Conservation (phyloP, 2,329 filamentous ascomycete species). For the Escovopsis sp. region DNA sequence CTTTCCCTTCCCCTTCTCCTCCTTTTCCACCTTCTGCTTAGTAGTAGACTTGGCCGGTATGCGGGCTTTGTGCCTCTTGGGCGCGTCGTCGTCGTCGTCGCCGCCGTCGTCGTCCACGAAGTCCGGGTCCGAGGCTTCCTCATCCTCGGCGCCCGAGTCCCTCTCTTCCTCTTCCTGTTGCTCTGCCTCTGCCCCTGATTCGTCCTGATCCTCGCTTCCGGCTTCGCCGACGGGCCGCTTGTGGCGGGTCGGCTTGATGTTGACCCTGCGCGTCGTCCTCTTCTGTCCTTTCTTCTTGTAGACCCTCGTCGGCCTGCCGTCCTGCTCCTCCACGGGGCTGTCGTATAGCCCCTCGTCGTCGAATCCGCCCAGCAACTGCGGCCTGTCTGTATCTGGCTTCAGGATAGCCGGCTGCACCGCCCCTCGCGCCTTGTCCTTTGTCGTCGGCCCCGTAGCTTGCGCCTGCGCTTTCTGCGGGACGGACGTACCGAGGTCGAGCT, state of each 20-base stretch:
- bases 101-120: slow-evolving; percentile 10
- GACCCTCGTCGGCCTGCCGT: slow-evolving; percentile 43
- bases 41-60: slow-evolving; percentile 11
- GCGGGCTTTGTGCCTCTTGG: slow-evolving; percentile 5
- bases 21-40: slow-evolving; percentile 1
- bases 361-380: slow-evolving; percentile 41
- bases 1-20: too few relatives aligned
- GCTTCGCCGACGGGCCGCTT: slow-evolving; percentile 30
- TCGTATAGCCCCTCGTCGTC: slow-evolving; percentile 48
- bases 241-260: slow-evolving; percentile 40
- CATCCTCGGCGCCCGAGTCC: slow-evolving; percentile 14
- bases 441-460: background rate
- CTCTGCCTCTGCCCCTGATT: slow-evolving; percentile 18
- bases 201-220: too few relatives aligned
- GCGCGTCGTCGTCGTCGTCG: slow-evolving; percentile 5
- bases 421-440: background rate
- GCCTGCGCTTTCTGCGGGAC: slow-evolving; percentile 9
- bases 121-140: slow-evolving; percentile 6
- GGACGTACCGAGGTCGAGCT: slow-evolving; percentile 11
- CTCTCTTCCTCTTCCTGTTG: slow-evolving; percentile 21
- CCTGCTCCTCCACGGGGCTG: slow-evolving; percentile 33
- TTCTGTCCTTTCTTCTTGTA: slow-evolving; percentile 82
- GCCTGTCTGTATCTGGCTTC: slow-evolving; percentile 28
- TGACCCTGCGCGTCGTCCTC: slow-evolving; percentile 55
- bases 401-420: slow-evolving; percentile 21